phyloP scores from a whole-genome alignment of 495 filamentous ascomycete genomes.

The Tuber borchii region DNA sequence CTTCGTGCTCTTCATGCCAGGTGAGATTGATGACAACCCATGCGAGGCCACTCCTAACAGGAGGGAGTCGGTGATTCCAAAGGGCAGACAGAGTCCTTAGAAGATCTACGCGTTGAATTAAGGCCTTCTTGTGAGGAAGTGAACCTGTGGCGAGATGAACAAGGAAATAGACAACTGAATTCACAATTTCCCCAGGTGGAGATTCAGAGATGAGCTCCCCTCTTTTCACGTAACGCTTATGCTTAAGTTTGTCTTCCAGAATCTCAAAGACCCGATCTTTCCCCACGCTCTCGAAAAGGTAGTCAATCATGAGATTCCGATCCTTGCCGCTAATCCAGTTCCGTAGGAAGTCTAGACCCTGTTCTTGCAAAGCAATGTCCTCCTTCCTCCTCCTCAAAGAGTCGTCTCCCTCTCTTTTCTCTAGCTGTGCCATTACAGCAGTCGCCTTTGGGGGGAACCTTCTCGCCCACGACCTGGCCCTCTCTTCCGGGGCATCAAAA shows the following conservation, averaged over 20 bases:
- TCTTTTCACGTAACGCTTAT: conserved; percentile 34
- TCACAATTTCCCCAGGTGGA: conserved; percentile 66
- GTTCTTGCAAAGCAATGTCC: conserved; percentile 79
- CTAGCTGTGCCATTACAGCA: conserved; percentile 30
- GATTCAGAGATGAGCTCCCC: conserved; percentile 43
- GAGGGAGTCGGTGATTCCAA: conserved; percentile 60
- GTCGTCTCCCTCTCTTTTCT: conserved; percentile 28
- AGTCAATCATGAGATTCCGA: conserved; percentile 60
- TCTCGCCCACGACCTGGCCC: conserved; percentile 20
- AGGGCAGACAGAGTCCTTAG: conserved; percentile 62
- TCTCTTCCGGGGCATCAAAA: conserved; percentile 34
- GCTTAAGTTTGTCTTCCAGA: conserved; percentile 53
- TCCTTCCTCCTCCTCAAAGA: conserved; percentile 51
- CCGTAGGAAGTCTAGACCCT: conserved; percentile 76
- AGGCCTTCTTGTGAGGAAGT: conserved; percentile 63
- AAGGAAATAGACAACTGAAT: conserved; percentile 65
- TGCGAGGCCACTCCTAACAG: conserved; percentile 66
- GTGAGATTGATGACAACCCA: conserved; percentile 79
- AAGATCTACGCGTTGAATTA: conserved; percentile 53
- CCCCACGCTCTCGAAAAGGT: conserved; percentile 56
- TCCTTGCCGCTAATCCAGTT: conserved; percentile 74
- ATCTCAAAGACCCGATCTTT: conserved; percentile 56
- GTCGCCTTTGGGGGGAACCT: conserved; percentile 32
- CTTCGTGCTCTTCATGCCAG: conserved; percentile 65
- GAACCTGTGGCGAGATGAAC: conserved; percentile 77